A percentile compares a stretch with the other conserved stretches of the same genome.
phyloP scores from a whole-genome alignment of 2,329 filamentous ascomycete species.

The Penicillium sp. region DNA sequence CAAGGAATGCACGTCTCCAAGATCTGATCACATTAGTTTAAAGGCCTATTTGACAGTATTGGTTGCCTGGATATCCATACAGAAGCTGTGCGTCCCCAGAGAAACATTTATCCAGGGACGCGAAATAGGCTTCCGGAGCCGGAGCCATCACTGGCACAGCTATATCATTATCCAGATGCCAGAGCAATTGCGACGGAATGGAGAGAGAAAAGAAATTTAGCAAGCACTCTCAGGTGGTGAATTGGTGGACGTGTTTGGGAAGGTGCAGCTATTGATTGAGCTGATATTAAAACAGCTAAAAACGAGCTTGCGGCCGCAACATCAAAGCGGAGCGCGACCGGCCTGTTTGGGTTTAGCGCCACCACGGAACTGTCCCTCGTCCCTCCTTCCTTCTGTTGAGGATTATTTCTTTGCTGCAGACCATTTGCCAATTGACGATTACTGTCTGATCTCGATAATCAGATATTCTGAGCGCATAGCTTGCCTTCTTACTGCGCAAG shows the following conservation, averaged over 20 bases:
- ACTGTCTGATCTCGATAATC: neutral
- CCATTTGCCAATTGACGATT: neutral
- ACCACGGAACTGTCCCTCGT: constrained; percentile 17
- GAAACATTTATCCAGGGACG: constrained; percentile 79
- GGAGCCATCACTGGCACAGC: constrained; percentile 59
- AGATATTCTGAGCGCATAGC: neutral
- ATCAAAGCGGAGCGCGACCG: constrained; percentile 9
- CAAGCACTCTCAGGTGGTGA: constrained; percentile 8
- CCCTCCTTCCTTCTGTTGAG: neutral
- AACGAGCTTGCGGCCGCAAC: constrained; percentile 13
- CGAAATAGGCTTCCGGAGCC: constrained; percentile 71
- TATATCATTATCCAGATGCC: constrained; percentile 35
- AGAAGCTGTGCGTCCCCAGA: constrained; percentile 74
- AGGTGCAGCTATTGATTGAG: constrained; percentile 19
- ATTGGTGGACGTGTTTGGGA: constrained; percentile 15
- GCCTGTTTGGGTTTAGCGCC: constrained; percentile 31
- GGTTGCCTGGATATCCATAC: constrained; percentile 44
- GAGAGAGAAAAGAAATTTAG: constrained; percentile 8
- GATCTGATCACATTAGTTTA: constrained; percentile 47
- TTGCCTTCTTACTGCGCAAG: neutral
- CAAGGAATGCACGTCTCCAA: constrained; percentile 55
- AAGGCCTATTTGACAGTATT: neutral
- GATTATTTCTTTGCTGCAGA: neutral
- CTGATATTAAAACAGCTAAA: constrained; percentile 28
- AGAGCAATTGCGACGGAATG: neutral